Base-by-base conservation (phyloP, 2,329 filamentous ascomycete genomes). In the Colletotrichum sp. region DNA sequence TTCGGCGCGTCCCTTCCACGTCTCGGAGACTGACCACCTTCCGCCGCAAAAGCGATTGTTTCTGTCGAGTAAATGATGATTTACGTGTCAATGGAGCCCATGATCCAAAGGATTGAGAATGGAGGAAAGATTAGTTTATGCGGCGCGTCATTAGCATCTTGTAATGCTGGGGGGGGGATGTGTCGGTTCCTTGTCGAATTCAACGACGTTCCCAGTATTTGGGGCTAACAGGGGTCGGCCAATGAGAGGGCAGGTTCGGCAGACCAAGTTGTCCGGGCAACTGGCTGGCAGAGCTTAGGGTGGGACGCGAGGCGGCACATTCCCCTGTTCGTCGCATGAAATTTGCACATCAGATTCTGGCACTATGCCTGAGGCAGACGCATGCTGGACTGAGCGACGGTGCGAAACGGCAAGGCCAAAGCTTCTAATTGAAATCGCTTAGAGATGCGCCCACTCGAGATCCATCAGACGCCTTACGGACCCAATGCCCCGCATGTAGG, bases 21-120 rank as follows among this genome's bases (percentile, higher is more conserved):
- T 74, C 73, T 73, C 58, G n/a, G 34, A 30, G 28, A 64, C 39
- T 56, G 60, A 30, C 22, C 74, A 58, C 64, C 70, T 64, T 25
- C 48, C 58, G 65, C 58, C 58, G 12, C n/a, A 36, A 71, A 74
- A 75, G 39, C 43, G 75, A 76, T 77, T 73, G 69, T 76, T 79
- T 66, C 66, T 60, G 67, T 76, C 74, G 73, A 77, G 66, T 83
- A 83, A 82, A 77, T 67, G 78, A 84, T 85, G 78, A 79, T 84
- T 78, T 84, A 87, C 85, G 85, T 84, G 85, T 86, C 81, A 78
- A 80, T 80, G 78, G 78, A 78, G 81, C 77, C 83, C 84, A 87
- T 87, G 77, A 77, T 83, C 81, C 80, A 78, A 79, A 81, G 78
- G 77, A 79, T 78, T 79, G 79, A 79, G 75, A 82, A 78, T 80